Conservation (phyloP, 306 rosid species). For the Senna tora region DNA sequence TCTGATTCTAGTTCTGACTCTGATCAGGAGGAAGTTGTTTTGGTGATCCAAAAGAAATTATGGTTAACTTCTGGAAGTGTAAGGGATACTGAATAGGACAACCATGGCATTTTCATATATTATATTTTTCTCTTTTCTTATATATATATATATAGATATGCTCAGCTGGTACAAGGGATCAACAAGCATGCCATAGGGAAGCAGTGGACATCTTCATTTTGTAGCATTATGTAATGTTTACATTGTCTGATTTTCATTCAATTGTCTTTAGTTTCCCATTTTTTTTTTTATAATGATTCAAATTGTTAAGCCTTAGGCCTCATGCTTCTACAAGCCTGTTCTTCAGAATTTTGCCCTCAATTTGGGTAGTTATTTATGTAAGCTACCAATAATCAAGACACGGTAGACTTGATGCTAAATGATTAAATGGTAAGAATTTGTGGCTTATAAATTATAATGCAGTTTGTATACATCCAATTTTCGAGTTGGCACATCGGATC, state of each 20-base stretch:
- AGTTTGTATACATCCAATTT: too few relatives aligned
- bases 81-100: slow-evolving; percentile 64
- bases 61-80: slow-evolving; percentile 77
- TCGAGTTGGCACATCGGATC: too few relatives aligned
- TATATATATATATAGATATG: too few relatives aligned
- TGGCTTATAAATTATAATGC: too few relatives aligned
- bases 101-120: slow-evolving; percentile 33
- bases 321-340: slow-evolving; percentile 43
- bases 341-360: slow-evolving; percentile 33
- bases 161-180: slow-evolving; percentile 55
- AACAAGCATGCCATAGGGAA: slow-evolving; percentile 50
- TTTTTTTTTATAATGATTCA: slow-evolving; percentile 45
- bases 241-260: slow-evolving; percentile 33
- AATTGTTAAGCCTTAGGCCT: slow-evolving; percentile 45
- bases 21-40: slow-evolving; percentile 56
- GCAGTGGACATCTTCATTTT: slow-evolving; percentile 48
- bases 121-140: too few relatives aligned
- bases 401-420: slow-evolving; percentile 31
- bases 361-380: slow-evolving; percentile 52
- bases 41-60: slow-evolving; percentile 82
- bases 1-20: slow-evolving; percentile 60
- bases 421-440: too few relatives aligned
- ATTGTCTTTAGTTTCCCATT: slow-evolving; percentile 24
- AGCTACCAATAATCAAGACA: slow-evolving; percentile 48
- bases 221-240: slow-evolving; percentile 47